Conservation (phyloP, 306 rosid species). For the Sindora glabra region DNA sequence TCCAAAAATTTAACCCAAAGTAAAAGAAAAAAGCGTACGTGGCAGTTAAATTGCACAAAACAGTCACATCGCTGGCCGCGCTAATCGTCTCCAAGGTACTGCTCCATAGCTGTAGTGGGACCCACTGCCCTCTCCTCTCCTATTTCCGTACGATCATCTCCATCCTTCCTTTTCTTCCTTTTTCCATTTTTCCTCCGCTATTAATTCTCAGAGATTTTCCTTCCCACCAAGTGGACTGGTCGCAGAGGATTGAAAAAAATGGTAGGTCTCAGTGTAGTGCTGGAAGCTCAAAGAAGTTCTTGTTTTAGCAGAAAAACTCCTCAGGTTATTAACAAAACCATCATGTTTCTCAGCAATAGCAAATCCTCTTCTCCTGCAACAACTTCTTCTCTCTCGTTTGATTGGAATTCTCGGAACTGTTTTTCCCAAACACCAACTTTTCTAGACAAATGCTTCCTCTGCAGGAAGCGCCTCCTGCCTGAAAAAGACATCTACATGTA, state of each 20-base stretch:
- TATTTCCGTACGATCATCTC: not conserved
- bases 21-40: too few species aligned
- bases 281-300: slow-evolving; percentile 54
- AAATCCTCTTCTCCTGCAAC: not conserved
- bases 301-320: slow-evolving; percentile 16
- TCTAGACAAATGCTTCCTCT: slow-evolving; percentile 70
- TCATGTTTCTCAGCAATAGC: slow-evolving; percentile 28
- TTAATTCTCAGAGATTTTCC: slow-evolving; percentile 8
- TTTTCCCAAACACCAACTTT: slow-evolving; percentile 25
- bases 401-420: not conserved
- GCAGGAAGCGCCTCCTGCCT: slow-evolving; percentile 52
- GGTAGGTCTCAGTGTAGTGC: slow-evolving; percentile 71
- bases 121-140: slow-evolving; percentile 23
- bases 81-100: slow-evolving; percentile 56
- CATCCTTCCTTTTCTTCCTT: not conserved
- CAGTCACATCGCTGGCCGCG: slow-evolving; percentile 54
- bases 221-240: not conserved
- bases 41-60: slow-evolving; percentile 39
- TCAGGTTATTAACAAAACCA: slow-evolving; percentile 60
- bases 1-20: too few species aligned
- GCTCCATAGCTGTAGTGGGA: slow-evolving; percentile 56
- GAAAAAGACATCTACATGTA: slow-evolving; percentile 93
- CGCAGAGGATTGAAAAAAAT: slow-evolving; percentile 32
- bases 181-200: not conserved
- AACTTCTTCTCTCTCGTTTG: not conserved